Evolutionary conservation across 805 yeast species (phyloP), one percentile per base, ranked within the genome.

Genomic region (Ogataea polymorpha): DNA sequence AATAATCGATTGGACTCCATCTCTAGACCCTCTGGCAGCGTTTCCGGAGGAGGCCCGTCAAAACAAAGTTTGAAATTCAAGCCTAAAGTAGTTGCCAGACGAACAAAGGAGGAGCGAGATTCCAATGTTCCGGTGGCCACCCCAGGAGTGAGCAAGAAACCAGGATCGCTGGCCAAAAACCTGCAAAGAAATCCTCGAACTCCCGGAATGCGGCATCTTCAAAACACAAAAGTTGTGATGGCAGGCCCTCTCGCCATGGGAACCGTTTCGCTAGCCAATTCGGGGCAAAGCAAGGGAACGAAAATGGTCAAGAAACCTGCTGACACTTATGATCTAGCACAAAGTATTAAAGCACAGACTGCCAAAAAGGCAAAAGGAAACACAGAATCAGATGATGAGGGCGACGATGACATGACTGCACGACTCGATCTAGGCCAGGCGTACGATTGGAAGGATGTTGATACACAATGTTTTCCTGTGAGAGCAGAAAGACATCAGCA

Each of bases 1-100:
- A 24, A 43, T 15, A 35, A 32, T 25, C 11, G 40, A 41, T 15
- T 39, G 42, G 42, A 39, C 23, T 39, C 42, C 24, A 33, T 39
- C 10, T 39, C 42, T 15, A 40, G 39, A 18, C 43, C 39, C 4
- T 28, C 43, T 4, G 33, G 39, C 23, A 23, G 32, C 18, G 15
- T 33, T 35, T 58, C 2, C 37, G 45, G 28, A 46, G 53, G 11
- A 53, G 53, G 12, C 35, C 51, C 36, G 16, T 46, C 44, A 2
- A 77, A 78, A 52, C 75, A 86, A 6, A 70, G 78, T 2, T 65
- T 84, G 45, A 82, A 83, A 61, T 90, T 90, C 65, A 80, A 81
- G 61, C 97, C 97, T 2, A 90, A 90, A 61, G 82, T 73, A 2
- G 96, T 90, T 31, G 89, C 89, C 0, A 71, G 97, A 63, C 79